Conservation (phyloP, 2,329 filamentous ascomycete species). For the Chrysoporthe puriensis region DNA sequence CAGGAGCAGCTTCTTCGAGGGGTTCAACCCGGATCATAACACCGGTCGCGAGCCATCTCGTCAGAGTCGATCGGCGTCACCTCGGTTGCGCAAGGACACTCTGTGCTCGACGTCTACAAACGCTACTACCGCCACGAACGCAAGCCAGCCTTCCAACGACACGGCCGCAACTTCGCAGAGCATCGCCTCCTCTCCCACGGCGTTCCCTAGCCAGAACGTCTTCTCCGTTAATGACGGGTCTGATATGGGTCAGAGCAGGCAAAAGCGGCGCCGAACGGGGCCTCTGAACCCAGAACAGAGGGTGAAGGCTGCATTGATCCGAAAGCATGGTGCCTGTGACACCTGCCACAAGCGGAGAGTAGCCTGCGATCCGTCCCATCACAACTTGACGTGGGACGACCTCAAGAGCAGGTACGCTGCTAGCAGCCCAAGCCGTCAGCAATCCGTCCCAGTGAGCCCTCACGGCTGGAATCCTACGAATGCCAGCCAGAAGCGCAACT, state of each 20-base stretch:
- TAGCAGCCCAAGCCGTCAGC: conserved; percentile 23
- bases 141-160: conserved; percentile 47
- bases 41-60: conserved; percentile 6
- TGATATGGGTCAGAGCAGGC: conserved; percentile 56
- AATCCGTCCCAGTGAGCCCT: conserved; percentile 29
- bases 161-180: conserved; percentile 56
- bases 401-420: conserved; percentile 26
- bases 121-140: conserved; percentile 47
- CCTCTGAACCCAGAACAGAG: conserved; percentile 61
- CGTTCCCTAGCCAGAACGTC: conserved; percentile 50
- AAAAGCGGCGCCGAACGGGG: conserved; percentile 62
- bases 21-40: neutral
- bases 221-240: conserved; percentile 60
- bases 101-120: conserved; percentile 57
- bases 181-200: conserved; percentile 51
- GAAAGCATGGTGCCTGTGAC: conserved; percentile 61
- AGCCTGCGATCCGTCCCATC: conserved; percentile 38
- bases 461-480: conserved; percentile 13
- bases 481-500: conserved; percentile 46
- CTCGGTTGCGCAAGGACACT: conserved; percentile 52
- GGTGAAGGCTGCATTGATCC: conserved; percentile 62
- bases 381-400: neutral
- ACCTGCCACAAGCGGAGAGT: conserved; percentile 61
- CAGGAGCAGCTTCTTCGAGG: conserved; percentile 17
- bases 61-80: conserved; percentile 34